Base-by-base conservation (phyloP, 352 stramenopile species). In the Phytophthora megakarya region DNA sequence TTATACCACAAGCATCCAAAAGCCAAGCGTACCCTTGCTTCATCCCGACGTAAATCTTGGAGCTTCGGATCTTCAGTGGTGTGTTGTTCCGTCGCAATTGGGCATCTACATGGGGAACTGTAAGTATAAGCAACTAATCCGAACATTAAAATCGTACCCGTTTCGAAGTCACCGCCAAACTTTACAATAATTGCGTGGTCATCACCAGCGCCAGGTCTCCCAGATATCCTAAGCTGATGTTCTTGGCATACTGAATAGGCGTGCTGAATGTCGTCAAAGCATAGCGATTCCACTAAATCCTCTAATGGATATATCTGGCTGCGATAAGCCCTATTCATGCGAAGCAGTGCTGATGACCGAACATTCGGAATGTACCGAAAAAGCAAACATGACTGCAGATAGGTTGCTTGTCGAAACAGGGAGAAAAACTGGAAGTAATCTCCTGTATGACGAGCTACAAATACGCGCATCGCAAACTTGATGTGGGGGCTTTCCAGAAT, bases 391-490 rank as follows among this genome's bases (percentile, higher is more conserved):
- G 86, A 78, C 60, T 96, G 88, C 51, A 96, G 64, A 37, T 91
- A 94, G 16, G 86, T 94, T 5, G 84, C 83, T 58, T 88, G 48
- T 0, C 75, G 82, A 18, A 96, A 65, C 22, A 95, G 70, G 33
- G 68, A 80, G 69, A 95, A 96, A 60, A 96, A 96, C 64, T 80
- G 64, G 54, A 80, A 86, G 54, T 95, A 96, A 60, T 96, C 82
- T 16, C 87, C 77, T 11, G 86, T 95, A 39, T 94, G 86, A 6
- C 88, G 88, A 32, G 88, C 85, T 19, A 94, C 86, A 59, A 96
- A 96, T 16, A 90, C 84, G 25, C 78, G 75, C 88, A 95, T 94
- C 5, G 88, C 88, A 42, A 96, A 96, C 57, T 94, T 86, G 23
- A 96, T 78, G 61, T 92, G 86, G n/a, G 71, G 53, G 11, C 78